Percentiles rank a stretch among this genome's conserved stretches.
phyloP scores from a whole-genome alignment of 2,329 filamentous ascomycete genomes.

The Ambrosiella beaveri region DNA sequence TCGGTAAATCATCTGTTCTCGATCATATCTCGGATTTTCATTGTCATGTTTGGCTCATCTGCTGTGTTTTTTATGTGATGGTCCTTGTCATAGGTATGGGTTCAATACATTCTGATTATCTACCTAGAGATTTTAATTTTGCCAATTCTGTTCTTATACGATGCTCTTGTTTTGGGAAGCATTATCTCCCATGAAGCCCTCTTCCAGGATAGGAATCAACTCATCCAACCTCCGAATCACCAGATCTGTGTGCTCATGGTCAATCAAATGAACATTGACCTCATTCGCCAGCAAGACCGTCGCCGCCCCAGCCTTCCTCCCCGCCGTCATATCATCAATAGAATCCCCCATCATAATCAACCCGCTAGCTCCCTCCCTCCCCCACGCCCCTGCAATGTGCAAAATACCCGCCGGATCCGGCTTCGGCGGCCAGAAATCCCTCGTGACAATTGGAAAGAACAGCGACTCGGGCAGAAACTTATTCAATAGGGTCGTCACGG shows the following conservation, averaged over 20 bases:
- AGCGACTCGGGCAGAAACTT: conserved; percentile 53
- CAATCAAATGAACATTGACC: conserved; percentile 52
- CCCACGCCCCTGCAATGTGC: conserved; percentile 69
- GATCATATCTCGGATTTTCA: background rate
- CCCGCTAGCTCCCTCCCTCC: conserved; percentile 32
- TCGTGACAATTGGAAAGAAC: conserved; percentile 68
- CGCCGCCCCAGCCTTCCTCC: conserved; percentile 63
- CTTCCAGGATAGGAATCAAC: conserved; percentile 55
- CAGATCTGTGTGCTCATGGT: conserved; percentile 61
- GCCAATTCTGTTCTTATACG: background rate
- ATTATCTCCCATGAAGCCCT: conserved; percentile 45
- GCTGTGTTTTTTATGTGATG: background rate
- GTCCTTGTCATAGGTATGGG: background rate
- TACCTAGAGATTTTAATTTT: background rate
- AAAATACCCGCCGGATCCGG: conserved; percentile 76
- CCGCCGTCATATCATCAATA: conserved; percentile 85
- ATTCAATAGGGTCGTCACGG: conserved; percentile 54
- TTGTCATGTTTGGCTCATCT: background rate
- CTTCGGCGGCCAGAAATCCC: conserved; percentile 70
- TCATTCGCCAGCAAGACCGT: conserved; percentile 78
- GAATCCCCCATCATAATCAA: conserved; percentile 59
- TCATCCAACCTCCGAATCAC: conserved; percentile 59
- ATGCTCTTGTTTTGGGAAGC: conserved; percentile 8
- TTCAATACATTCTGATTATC: background rate
- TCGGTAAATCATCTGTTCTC: background rate